Base-by-base conservation (phyloP, 345 rosid species). In the Stellera chamaejasme region DNA sequence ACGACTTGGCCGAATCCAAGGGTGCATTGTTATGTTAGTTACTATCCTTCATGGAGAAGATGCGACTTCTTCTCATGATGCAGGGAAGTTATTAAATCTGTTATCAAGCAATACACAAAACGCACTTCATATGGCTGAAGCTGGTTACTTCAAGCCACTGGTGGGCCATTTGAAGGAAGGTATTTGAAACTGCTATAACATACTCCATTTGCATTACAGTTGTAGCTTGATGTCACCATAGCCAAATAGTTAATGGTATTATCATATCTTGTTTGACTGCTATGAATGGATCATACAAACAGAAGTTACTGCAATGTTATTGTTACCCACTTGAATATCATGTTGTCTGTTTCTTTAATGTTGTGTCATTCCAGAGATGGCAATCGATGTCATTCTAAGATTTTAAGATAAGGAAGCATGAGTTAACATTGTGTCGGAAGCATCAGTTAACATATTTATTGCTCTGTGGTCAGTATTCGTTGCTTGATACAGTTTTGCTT, bases 51-150 rank as follows among this genome's bases (percentile, higher is more conserved):
- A 71, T 45, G 79, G 77, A 16, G 79, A 80, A 26, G 93, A 85
- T 60, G 55, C 68, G 6, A 10, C 59, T 26, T 85, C 86, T 48
- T 79, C 88, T 1, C 49, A 45, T 13, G 74, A 82, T 76, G 88
- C 93, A 0, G 64, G 59, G 48, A 78, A 69, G 70, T 64, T 85
- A 69, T 66, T 85, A 61, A 68, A 58, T 73, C 72, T 81, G 27
- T 65, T 85, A 63, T 85, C 88, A 3, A 67, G 74, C 75, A 82
- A 78, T 50, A 71, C 84, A 9, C 93, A 85, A 52, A 82, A 82
- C 58, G 93, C 80, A 25, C 88, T 85, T 72, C 82, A 82, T 59
- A 82, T 82, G 88, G 88, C 86, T 0, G 93, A 85, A 74, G 93
- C 88, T 6, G 93, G 88, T 41, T 82, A 78, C 66, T 82, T 85